Percentiles rank a stretch among this genome's conserved stretches.
Conservation (phyloP, 2,329 filamentous ascomycete genomes). For the Aquanectria penicillioides region DNA sequence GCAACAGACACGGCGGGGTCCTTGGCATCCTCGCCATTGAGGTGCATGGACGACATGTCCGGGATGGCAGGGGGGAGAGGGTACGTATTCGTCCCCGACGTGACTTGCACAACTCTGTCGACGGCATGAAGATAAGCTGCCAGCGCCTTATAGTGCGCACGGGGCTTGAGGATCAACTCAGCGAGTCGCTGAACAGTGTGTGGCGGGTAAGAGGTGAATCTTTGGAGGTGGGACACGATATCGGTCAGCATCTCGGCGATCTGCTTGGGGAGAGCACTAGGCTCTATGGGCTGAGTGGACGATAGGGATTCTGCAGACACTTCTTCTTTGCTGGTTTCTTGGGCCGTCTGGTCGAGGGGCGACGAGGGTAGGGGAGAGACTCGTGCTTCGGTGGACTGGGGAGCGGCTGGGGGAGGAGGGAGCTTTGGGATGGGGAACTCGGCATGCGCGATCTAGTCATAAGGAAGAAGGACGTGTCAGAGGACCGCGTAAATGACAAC, state of each 20-base stretch:
- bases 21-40: constrained; percentile 69
- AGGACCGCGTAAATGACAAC: background rate
- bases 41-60: constrained; percentile 64
- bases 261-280: constrained; percentile 68
- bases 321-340: constrained; percentile 77
- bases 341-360: constrained; percentile 57
- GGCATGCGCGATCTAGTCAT: constrained; percentile 73
- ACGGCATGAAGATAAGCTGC: constrained; percentile 89
- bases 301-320: constrained; percentile 56
- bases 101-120: constrained; percentile 90
- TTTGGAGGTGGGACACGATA: constrained; percentile 70
- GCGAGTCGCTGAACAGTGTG: constrained; percentile 93
- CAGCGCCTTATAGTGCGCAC: constrained; percentile 81
- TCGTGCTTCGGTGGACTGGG: constrained; percentile 53
- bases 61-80: constrained; percentile 78
- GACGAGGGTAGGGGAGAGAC: constrained; percentile 57
- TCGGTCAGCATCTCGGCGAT: constrained; percentile 70
- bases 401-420: constrained; percentile 55
- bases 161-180: constrained; percentile 83
- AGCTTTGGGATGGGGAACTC: constrained; percentile 78
- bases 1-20: constrained; percentile 52
- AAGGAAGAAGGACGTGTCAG: constrained; percentile 10
- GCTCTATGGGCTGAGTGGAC: constrained; percentile 44
- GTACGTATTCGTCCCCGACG: constrained; percentile 81
- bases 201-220: constrained; percentile 81